These are phyloP conservation scores for Starmerella bombicola DNA, from an alignment of 805 yeast species.

Conservation along the genomic window DNA sequence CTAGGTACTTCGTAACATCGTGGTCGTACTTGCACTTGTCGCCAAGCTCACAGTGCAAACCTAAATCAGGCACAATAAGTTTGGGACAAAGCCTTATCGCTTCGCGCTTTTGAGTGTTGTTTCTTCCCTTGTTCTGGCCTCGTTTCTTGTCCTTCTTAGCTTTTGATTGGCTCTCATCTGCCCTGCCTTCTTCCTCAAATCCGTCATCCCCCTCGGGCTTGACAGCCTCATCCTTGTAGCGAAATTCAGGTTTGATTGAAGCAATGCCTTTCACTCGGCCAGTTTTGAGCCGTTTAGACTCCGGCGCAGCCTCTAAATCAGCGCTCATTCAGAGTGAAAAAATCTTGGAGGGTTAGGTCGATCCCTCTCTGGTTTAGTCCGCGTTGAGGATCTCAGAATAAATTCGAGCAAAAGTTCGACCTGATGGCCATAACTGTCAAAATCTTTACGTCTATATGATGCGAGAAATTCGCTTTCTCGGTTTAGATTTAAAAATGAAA, in stretches of 20 bases:
- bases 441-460: too few species aligned
- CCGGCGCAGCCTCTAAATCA: slow-evolving; percentile 4
- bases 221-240: slow-evolving; percentile 4
- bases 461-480: too few species aligned
- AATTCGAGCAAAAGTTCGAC: too few species aligned
- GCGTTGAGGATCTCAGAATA: too few species aligned
- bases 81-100: slow-evolving; percentile 20
- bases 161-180: slow-evolving; percentile 11
- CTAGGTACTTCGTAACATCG: slow-evolving; percentile 53
- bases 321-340: not conserved
- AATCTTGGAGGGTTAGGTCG: too few species aligned
- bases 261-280: slow-evolving; percentile 24
- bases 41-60: slow-evolving; percentile 40
- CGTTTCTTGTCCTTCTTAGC: slow-evolving; percentile 20
- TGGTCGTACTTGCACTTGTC: slow-evolving; percentile 67
- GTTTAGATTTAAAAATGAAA: too few species aligned
- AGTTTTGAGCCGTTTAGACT: slow-evolving; percentile 16
- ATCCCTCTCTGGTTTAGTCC: too few species aligned
- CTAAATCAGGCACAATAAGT: slow-evolving; percentile 10
- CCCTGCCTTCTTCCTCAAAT: slow-evolving; percentile 19
- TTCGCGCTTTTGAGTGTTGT: slow-evolving; percentile 20
- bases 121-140: slow-evolving; percentile 24
- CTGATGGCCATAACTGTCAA: too few species aligned
- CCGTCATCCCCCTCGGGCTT: slow-evolving; percentile 15
- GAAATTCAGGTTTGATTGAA: slow-evolving; percentile 21